phyloP scores from a whole-genome alignment of 106 monocot genomes.

The Xerophyta viscosa region DNA sequence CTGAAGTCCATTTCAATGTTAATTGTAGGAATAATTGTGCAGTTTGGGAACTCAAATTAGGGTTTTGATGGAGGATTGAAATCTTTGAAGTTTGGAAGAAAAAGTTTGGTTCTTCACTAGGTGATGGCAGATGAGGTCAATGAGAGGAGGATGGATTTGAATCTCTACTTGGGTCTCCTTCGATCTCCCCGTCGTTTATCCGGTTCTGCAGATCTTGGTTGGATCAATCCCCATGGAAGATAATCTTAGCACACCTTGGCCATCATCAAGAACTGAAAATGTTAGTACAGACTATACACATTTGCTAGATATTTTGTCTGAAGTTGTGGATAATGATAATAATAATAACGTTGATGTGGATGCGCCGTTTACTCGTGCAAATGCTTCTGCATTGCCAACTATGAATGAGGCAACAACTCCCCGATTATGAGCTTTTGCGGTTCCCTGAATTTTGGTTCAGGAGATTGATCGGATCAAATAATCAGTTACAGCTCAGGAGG shows the following conservation, averaged over 20 bases:
- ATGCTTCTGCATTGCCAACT: neutral
- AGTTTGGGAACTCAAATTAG: neutral
- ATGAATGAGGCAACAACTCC: neutral
- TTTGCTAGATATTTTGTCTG: neutral
- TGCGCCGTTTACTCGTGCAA: neutral
- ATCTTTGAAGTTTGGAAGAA: neutral
- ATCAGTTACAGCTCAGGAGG: slow-evolving; percentile 19
- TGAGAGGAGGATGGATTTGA: slow-evolving; percentile 7
- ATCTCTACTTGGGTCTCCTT: slow-evolving; percentile 5
- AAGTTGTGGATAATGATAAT: no score
- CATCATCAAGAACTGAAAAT: neutral
- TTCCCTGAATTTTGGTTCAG: neutral
- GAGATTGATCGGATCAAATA: slow-evolving; percentile 38
- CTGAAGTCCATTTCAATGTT: no score
- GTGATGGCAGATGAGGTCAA: neutral
- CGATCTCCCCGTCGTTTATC: neutral
- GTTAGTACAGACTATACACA: neutral
- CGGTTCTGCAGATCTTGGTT: neutral
- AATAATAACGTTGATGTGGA: neutral
- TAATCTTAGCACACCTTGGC: no score
- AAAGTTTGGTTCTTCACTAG: neutral
- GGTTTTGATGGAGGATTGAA: neutral
- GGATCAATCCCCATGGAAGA: no score
- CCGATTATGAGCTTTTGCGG: neutral
- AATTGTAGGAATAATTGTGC: no score